Evolutionary conservation across 305 asterid genomes (phyloP).

Genomic region (Plantago lanceolata): DNA sequence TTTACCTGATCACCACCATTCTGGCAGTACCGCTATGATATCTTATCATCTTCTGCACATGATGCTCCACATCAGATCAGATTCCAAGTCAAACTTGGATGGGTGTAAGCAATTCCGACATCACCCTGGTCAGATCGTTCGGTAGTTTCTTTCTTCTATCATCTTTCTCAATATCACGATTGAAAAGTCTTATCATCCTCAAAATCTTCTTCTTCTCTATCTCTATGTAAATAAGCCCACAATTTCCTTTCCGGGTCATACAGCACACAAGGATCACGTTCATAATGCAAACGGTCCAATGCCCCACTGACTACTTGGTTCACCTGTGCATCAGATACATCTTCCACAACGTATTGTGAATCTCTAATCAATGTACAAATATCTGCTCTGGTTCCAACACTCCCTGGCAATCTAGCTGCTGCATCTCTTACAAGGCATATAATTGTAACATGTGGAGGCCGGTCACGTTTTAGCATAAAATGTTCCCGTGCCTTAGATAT

Average conservation of each 20-base stretch:
- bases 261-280: slow-evolving; percentile 95
- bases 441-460: slow-evolving; percentile 97
- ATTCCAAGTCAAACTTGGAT: slow-evolving; percentile 53
- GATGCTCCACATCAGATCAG: slow-evolving; percentile 61
- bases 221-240: slow-evolving; percentile 92
- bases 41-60: slow-evolving; percentile 54
- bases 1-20: slow-evolving; percentile 48
- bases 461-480: slow-evolving; percentile 87
- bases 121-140: slow-evolving; percentile 67
- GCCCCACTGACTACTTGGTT: slow-evolving; percentile 98
- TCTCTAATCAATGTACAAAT: slow-evolving; percentile 92
- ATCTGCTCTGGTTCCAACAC: slow-evolving; percentile 95
- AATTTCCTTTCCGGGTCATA: slow-evolving; percentile 91
- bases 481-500: slow-evolving; percentile 97
- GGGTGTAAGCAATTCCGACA: slow-evolving; percentile 53
- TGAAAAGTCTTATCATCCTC: slow-evolving; percentile 97
- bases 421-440: slow-evolving; percentile 98
- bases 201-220: slow-evolving; percentile 94
- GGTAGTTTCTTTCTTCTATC: slow-evolving; percentile 75
- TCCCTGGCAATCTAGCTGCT: slow-evolving; percentile 96
- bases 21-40: slow-evolving; percentile 43
- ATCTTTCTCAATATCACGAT: slow-evolving; percentile 94
- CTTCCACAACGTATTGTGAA: slow-evolving; percentile 87
- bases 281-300: slow-evolving; percentile 89
- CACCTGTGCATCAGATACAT: slow-evolving; percentile 87